phyloP scores from a whole-genome alignment of 2,329 filamentous ascomycete species.

The Cercospora sojina region DNA sequence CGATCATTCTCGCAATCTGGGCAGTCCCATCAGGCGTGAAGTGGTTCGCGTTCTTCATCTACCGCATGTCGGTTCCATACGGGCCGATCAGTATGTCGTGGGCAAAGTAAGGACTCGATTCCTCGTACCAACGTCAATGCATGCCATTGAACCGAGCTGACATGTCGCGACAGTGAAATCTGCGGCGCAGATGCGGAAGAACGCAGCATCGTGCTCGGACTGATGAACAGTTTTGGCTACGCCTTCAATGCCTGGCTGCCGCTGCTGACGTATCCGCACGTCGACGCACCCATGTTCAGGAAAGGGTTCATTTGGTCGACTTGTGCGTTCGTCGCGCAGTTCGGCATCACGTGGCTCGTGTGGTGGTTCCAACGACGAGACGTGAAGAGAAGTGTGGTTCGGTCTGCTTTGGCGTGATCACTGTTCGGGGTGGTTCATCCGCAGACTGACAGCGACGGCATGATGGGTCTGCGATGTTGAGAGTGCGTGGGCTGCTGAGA shows the following conservation, averaged over 20 bases:
- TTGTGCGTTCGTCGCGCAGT: constrained; percentile 27
- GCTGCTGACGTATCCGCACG: constrained; percentile 40
- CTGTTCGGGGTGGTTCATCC: too few species aligned
- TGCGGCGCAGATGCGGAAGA: constrained; percentile 62
- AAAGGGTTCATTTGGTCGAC: constrained; percentile 31
- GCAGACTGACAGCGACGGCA: neutral
- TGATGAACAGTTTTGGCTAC: constrained; percentile 70
- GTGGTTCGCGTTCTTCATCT: constrained; percentile 38
- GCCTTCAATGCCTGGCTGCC: constrained; percentile 70
- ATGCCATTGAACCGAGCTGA: constrained; percentile 5
- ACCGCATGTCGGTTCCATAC: constrained; percentile 35
- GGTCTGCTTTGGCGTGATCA: constrained; percentile 5
- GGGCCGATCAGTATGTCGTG: constrained; percentile 42
- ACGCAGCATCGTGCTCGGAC: constrained; percentile 62
- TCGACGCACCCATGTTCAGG: constrained; percentile 26
- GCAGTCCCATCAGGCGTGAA: constrained; percentile 35
- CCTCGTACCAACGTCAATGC: too few species aligned
- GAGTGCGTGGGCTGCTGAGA: too few species aligned
- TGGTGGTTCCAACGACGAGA: constrained; percentile 29
- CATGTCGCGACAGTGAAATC: constrained; percentile 43
- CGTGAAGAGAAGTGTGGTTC: constrained; percentile 15
- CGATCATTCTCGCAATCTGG: constrained; percentile 37
- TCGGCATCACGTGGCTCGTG: constrained; percentile 27
- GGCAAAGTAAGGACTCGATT: constrained; percentile 43
- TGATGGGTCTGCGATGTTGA: neutral